Conservation (phyloP, 306 rosid species). For the Cajanus cajan region DNA sequence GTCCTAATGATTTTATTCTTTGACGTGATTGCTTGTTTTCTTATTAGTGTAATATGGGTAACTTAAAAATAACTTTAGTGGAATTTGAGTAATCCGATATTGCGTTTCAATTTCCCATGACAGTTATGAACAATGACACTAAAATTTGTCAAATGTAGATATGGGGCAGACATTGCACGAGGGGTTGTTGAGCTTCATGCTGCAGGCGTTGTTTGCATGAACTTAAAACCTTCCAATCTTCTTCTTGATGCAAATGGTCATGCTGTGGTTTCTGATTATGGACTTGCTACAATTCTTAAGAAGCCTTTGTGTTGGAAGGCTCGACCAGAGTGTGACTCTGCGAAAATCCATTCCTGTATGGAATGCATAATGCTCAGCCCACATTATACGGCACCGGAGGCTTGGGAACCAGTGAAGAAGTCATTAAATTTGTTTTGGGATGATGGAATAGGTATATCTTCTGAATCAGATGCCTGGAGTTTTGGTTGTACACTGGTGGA, state of each 20-base stretch:
- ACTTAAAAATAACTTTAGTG: background rate
- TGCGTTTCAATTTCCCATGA: conserved; percentile 7
- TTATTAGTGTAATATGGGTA: conserved; percentile 7
- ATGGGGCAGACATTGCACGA: conserved; percentile 94
- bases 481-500: conserved; percentile 99
- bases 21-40: conserved; percentile 22
- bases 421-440: conserved; percentile 91
- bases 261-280: conserved; percentile 95
- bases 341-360: conserved; percentile 91
- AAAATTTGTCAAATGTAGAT: conserved; percentile 57
- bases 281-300: conserved; percentile 92
- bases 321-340: conserved; percentile 72
- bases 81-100: background rate
- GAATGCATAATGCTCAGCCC: conserved; percentile 98
- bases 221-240: conserved; percentile 93
- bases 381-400: conserved; percentile 97
- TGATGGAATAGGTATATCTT: conserved; percentile 91
- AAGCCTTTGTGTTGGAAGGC: conserved; percentile 91
- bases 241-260: conserved; percentile 88
- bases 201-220: conserved; percentile 97
- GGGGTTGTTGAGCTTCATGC: conserved; percentile 99
- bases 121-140: conserved; percentile 27
- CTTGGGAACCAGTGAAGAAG: conserved; percentile 97
- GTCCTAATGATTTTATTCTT: background rate
- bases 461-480: conserved; percentile 99